Base-by-base conservation (phyloP, 305 asterid species). In the Fraxinus baroniana region DNA sequence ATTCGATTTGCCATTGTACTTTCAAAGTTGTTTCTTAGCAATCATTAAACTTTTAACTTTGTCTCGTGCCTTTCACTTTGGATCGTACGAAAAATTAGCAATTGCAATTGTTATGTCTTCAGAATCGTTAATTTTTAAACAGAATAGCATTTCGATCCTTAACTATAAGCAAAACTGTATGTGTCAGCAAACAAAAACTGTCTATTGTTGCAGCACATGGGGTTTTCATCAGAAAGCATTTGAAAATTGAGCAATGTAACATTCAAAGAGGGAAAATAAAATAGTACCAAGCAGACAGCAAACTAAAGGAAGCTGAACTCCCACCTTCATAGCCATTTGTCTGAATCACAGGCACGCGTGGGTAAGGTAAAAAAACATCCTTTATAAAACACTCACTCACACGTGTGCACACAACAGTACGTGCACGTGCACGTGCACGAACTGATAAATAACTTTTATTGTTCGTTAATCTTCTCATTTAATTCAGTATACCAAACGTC, bases 291-390 rank as follows among this genome's bases (percentile, higher is more conserved):
- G 41, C n/a, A 32, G 80, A 77, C 77, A 18, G 79, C 76, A 66
- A 84, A 79, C 5, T 62, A 77, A 82, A 82, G 76, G 41, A 82
- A 83, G 73, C 80, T 33, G 57, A 80, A 70, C 77, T 76, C 77
- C 77, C 79, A 79, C 52, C 44, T 76, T 39, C 80, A 9, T 15
- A 49, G 81, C 80, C 81, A 73, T 41, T 80, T 80, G 60, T 36
- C 81, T 72, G 82, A 83, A 78, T 70, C 86, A 83, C 80, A 78
- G 85, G 85, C 90, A 83, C 90, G 87, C 90, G 84, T 33, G 78
- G 71, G n/a, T 60, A 20, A 60, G 70, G 70, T 60, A 5, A 20
- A 12, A 60, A 7, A 46, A 30, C 55, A 46, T 18, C 49, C 79
- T 30, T 81, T 33, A 26, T 77, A 35, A 62, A 28, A 35, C 41